phyloP scores from a whole-genome alignment of 148 eudicot genomes.

The Rhododendron vialii region DNA sequence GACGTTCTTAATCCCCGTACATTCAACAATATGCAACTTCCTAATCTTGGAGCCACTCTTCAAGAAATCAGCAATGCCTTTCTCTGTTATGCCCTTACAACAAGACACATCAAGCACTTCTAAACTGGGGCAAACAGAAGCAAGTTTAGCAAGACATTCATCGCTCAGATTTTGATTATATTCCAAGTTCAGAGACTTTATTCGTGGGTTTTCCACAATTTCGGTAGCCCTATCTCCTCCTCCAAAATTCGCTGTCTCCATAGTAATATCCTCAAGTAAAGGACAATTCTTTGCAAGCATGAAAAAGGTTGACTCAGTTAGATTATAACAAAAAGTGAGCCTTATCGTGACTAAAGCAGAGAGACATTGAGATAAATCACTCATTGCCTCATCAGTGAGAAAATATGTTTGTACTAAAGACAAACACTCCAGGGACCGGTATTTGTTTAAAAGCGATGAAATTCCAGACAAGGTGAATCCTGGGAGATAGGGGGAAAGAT shows the following conservation, averaged over 20 bases:
- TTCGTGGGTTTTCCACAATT: slow-evolving; percentile 20
- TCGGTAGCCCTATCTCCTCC: slow-evolving; percentile 19
- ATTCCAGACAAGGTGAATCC: slow-evolving; percentile 38
- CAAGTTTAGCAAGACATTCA: slow-evolving; percentile 42
- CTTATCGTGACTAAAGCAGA: slow-evolving; percentile 31
- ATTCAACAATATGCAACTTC: slow-evolving; percentile 45
- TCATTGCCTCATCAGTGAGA: slow-evolving; percentile 30
- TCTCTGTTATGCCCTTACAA: slow-evolving; percentile 36
- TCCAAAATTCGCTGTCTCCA: slow-evolving; percentile 44
- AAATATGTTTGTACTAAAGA: slow-evolving; percentile 34
- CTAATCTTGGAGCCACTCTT: slow-evolving; percentile 32
- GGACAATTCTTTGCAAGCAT: slow-evolving; percentile 45
- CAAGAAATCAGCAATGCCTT: slow-evolving; percentile 43
- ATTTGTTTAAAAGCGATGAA: slow-evolving; percentile 26
- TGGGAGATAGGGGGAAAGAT: background rate
- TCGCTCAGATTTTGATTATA: slow-evolving; percentile 33
- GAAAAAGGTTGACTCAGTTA: slow-evolving; percentile 30
- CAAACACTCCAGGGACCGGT: slow-evolving; percentile 35
- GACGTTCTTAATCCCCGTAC: slow-evolving; percentile 38
- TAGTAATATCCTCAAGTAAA: slow-evolving; percentile 33
- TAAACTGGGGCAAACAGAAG: slow-evolving; percentile 47
- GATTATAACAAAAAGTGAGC: slow-evolving; percentile 28
- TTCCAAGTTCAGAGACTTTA: slow-evolving; percentile 37
- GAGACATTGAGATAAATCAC: slow-evolving; percentile 36
- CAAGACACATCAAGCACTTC: slow-evolving; percentile 49